Evolutionary conservation across 1,139 yeast genomes (phyloP).

Genomic region (Candida labiduridarum): DNA sequence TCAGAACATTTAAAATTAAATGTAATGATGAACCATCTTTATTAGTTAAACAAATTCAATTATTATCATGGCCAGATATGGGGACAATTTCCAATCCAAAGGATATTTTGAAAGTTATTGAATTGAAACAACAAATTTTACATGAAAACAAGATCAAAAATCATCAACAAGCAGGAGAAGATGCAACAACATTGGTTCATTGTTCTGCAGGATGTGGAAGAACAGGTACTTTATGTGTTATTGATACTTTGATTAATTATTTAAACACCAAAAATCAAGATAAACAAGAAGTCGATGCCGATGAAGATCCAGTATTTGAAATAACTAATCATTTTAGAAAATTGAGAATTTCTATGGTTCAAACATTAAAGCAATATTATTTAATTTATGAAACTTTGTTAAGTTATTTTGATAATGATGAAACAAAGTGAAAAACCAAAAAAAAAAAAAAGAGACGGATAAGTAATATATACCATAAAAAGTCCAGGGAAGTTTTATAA

Average conservation of each 20-base stretch:
- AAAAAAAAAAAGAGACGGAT: not conserved
- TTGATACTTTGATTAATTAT: constrained; percentile 64
- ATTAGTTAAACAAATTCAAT: constrained; percentile 49
- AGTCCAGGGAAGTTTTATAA: no score
- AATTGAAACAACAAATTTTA: constrained; percentile 39
- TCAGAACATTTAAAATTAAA: constrained; percentile 42
- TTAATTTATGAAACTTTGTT: constrained; percentile 63
- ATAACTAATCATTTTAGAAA: constrained; percentile 58
- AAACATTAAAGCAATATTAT: constrained; percentile 71
- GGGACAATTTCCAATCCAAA: constrained; percentile 39
- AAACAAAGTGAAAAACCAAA: not conserved
- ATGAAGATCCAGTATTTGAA: constrained; percentile 42
- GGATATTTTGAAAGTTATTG: constrained; percentile 45
- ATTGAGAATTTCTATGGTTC: constrained; percentile 60
- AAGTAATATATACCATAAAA: not conserved
- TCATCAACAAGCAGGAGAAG: not conserved
- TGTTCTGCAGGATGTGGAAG: constrained; percentile 89
- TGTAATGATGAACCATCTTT: constrained; percentile 17
- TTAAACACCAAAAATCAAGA: constrained; percentile 13
- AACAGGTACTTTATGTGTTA: constrained; percentile 76
- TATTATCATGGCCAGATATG: constrained; percentile 58
- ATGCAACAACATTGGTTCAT: constrained; percentile 63
- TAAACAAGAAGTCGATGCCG: constrained; percentile 12
- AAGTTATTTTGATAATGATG: constrained; percentile 21
- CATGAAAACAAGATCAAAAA: constrained; percentile 11